Evolutionary conservation across 345 rosid species (phyloP).

Genomic region (Syzygium oleosum): DNA sequence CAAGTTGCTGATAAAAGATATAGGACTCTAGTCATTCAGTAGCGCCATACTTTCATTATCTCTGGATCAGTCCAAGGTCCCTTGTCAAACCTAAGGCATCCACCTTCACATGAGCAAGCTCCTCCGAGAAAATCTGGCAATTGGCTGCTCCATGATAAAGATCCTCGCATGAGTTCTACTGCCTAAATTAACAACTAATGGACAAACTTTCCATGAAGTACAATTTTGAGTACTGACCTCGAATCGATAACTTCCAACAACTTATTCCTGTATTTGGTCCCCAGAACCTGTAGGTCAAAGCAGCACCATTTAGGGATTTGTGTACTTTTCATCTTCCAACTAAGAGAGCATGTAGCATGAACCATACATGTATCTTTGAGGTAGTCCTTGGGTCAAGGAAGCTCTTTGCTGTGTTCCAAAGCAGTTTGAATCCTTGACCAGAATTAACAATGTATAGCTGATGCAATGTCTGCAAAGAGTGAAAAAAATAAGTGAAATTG

Average conservation of each 20-base stretch:
- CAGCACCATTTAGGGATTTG: constrained; percentile 1
- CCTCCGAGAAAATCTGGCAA: constrained; percentile 97
- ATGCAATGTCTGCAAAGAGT: constrained; percentile 65
- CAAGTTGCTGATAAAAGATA: background rate
- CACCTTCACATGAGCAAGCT: constrained; percentile 78
- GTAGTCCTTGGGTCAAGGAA: constrained; percentile 94
- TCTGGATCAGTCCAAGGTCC: constrained; percentile 93
- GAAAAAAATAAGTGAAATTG: background rate
- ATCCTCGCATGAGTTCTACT: constrained; percentile 3
- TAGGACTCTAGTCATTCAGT: background rate
- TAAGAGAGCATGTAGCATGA: background rate
- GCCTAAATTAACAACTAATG: background rate
- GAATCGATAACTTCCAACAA: constrained; percentile 76
- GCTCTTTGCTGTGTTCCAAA: constrained; percentile 81
- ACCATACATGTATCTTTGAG: constrained; percentile 71
- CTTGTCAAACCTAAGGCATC: constrained; percentile 72
- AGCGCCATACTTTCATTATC: constrained; percentile 67
- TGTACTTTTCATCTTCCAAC: too few species aligned
- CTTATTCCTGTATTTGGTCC: constrained; percentile 60
- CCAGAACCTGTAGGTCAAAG: constrained; percentile 58
- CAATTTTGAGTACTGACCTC: constrained; percentile 32
- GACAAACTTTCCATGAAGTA: background rate
- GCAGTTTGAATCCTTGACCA: constrained; percentile 74
- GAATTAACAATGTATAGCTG: constrained; percentile 92
- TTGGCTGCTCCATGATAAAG: constrained; percentile 45